These are phyloP conservation scores for Diutina siamensis DNA, from an alignment of 1,139 yeast species.

Conservation along the genomic window DNA sequence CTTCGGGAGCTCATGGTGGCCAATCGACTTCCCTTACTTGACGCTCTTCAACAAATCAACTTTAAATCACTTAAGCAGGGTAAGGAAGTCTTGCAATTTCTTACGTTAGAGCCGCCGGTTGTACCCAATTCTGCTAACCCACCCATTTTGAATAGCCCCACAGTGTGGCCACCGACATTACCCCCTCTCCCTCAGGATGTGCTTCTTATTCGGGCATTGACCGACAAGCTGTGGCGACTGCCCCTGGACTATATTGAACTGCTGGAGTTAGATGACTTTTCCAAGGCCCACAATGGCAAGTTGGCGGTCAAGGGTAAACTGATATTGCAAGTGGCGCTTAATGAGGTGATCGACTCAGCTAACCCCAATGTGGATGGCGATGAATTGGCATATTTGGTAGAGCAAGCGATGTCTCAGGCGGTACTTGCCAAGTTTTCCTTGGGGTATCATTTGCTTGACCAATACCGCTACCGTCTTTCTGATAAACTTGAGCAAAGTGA, in stretches of 20 bases:
- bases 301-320: slow-evolving; percentile 3
- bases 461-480: not conserved
- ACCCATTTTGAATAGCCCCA: not conserved
- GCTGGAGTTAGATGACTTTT: slow-evolving; percentile 2
- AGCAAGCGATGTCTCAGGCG: not conserved
- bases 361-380: not conserved
- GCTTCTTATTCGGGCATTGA: not conserved
- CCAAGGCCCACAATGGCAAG: slow-evolving; percentile 1
- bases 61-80: not conserved
- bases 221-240: slow-evolving; percentile 6
- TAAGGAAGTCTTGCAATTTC: not conserved
- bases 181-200: slow-evolving; percentile 1
- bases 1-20: not conserved
- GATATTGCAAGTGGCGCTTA: not conserved
- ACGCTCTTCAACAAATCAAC: slow-evolving; percentile 1
- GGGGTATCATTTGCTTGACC: not conserved
- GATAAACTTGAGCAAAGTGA: not conserved
- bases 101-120: not conserved
- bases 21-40: not conserved
- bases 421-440: slow-evolving; percentile 1
- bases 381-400: not conserved
- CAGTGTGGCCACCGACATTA: not conserved
- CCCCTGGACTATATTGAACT: slow-evolving; percentile 4
- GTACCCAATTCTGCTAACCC: not conserved
- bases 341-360: not conserved